These are phyloP conservation scores for Pyrenula aspistea DNA, from an alignment of 495 filamentous ascomycete species.

Conservation along the genomic window DNA sequence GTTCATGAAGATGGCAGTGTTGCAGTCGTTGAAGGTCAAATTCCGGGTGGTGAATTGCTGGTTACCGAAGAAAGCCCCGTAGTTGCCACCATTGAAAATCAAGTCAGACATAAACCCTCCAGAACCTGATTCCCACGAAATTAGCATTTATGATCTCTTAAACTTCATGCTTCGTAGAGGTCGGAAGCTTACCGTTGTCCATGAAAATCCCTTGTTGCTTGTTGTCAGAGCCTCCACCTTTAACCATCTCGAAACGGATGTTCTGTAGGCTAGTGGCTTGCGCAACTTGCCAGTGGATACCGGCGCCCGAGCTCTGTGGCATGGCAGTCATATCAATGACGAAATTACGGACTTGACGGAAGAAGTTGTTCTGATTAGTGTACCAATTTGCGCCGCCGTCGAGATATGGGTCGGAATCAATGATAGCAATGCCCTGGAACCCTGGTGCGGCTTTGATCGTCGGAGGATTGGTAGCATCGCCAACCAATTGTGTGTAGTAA, in stretches of 20 bases:
- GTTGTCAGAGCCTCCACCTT: slow-evolving; percentile 54
- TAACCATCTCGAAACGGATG: slow-evolving; percentile 78
- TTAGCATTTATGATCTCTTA: no score
- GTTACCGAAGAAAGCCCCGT: slow-evolving; percentile 55
- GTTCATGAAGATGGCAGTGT: slow-evolving; percentile 86
- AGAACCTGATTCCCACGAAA: slow-evolving; percentile 41
- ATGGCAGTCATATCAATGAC: slow-evolving; percentile 71
- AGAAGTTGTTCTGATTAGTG: slow-evolving; percentile 98
- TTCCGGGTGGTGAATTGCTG: slow-evolving; percentile 78
- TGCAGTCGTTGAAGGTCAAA: slow-evolving; percentile 75
- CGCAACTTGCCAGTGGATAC: slow-evolving; percentile 97
- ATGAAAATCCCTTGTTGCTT: slow-evolving; percentile 87
- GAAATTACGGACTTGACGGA: slow-evolving; percentile 90
- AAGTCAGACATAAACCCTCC: slow-evolving; percentile 56
- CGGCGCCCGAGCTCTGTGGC: slow-evolving; percentile 51
- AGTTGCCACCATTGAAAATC: slow-evolving; percentile 58
- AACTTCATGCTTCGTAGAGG: no score
- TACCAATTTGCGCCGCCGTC: slow-evolving; percentile 54
- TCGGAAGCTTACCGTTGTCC: no score
- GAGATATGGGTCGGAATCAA: slow-evolving; percentile 55
- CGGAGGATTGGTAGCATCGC: slow-evolving; percentile 32
- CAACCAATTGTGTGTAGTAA: slow-evolving; percentile 55
- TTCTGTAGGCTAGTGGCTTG: slow-evolving; percentile 91
- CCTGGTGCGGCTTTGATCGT: slow-evolving; percentile 25
- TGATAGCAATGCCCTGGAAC: slow-evolving; percentile 34